Base-by-base conservation (phyloP, 257 asterid species). In the Ehretia macrophylla region DNA sequence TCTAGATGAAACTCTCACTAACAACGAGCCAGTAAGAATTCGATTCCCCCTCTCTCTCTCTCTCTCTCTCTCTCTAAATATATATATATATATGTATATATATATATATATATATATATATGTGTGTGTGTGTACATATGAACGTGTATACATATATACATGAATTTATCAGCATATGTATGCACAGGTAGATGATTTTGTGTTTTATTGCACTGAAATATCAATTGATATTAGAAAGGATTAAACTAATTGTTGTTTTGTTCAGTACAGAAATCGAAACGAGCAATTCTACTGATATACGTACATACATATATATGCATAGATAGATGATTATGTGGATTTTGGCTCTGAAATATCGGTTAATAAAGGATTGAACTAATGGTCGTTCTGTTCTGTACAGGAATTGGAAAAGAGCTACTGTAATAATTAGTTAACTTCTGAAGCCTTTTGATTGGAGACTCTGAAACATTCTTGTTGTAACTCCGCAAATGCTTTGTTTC, bases 1-100 rank as follows among this genome's bases (percentile, higher is more conserved):
- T 60, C 84, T 77, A 40, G 99, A 89, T 5, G 96, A 86, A 27
- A 56, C 74, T 67, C 77, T 80, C 72, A 77, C 84, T 42, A 75
- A 69, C 32, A 10, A 22, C 52, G 97, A 85, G 72, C 88, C 85
- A 64, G 68, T 83, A 67, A 52, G 55, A 22, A 14, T 42, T 57
- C 8, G 35, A 51, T 20, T 20, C 23, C 17, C 14, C 21, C 53
- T 64, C 55, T 54, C 32, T 52, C 47, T 55, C 51, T 51, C 45
- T 11, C 46, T 55, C 68, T 44, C 21, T 32, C n/a, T n/a, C n/a
- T n/a, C n/a, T 19, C 42, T 14, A 27, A 6, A 42, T 40, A 22
- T 8, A 16, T 22, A 22, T n/a, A 23, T 14, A n/a, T 57, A 37
- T 37, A 4, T 19, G 11, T 20, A 37, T 53, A 23, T 19, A 58